A percentile compares a stretch with the other conserved stretches of the same genome.
Evolutionary conservation across 2,329 filamentous ascomycete species (phyloP).

Genomic region (Gnomoniopsis sp.): DNA sequence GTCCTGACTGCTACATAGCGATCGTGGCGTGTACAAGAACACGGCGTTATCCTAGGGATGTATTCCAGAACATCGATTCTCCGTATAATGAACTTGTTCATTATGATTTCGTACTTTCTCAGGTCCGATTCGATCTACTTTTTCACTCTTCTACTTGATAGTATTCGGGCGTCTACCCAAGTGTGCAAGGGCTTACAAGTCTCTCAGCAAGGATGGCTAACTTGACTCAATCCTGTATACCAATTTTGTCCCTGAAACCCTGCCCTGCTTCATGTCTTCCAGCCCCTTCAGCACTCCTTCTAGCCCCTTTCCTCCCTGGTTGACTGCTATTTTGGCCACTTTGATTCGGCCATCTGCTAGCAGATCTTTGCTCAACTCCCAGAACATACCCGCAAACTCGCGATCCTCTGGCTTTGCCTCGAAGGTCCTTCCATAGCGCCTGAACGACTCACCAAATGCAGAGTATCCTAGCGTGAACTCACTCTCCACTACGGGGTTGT

Average conservation of each 20-base stretch:
- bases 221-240: constrained; percentile 29
- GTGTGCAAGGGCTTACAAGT: not conserved
- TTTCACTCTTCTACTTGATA: no score
- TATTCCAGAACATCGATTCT: no score
- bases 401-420: constrained; percentile 22
- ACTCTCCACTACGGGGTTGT: constrained; percentile 31
- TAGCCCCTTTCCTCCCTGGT: constrained; percentile 27
- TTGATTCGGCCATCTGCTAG: constrained; percentile 33
- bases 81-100: no score
- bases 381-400: constrained; percentile 33
- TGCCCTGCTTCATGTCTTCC: constrained; percentile 26
- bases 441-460: constrained; percentile 29
- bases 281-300: constrained; percentile 30
- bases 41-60: no score
- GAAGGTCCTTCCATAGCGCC: not conserved
- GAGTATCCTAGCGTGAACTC: constrained; percentile 30
- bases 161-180: no score
- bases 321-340: constrained; percentile 25
- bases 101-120: no score
- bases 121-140: no score
- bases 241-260: constrained; percentile 37
- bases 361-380: constrained; percentile 28
- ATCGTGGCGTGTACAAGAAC: no score
- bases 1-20: no score
- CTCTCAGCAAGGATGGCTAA: not conserved